Conservation (phyloP, 305 asterid species). For the Fraxinus paxiana region DNA sequence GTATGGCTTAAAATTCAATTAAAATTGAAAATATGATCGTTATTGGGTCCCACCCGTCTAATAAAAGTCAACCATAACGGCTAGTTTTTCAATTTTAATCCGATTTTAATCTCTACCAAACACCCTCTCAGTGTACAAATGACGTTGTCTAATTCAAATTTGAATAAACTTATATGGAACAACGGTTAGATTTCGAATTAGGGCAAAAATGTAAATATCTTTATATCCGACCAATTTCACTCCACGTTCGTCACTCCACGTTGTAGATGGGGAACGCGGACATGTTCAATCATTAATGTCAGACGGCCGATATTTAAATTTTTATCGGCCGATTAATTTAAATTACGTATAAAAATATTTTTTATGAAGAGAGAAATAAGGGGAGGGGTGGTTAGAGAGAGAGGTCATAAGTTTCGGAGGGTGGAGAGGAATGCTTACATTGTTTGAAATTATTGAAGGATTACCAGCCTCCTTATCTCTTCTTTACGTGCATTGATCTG, state of each 20-base stretch:
- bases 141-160: neutral
- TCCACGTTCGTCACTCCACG: neutral
- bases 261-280: slow-evolving; percentile 19
- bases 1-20: no score
- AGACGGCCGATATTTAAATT: slow-evolving; percentile 25
- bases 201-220: neutral
- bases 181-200: neutral
- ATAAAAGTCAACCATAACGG: no score
- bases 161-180: neutral
- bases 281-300: slow-evolving; percentile 34
- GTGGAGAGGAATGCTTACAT: slow-evolving; percentile 20
- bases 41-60: no score
- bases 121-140: no score
- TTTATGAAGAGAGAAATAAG: slow-evolving; percentile 30
- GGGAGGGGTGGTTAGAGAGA: slow-evolving; percentile 31
- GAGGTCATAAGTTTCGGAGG: slow-evolving; percentile 5
- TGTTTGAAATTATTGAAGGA: slow-evolving; percentile 53
- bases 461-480: slow-evolving; percentile 49
- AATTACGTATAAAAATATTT: neutral
- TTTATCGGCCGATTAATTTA: neutral
- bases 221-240: neutral
- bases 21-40: no score
- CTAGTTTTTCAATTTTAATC: no score
- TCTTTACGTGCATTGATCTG: slow-evolving; percentile 49
- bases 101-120: no score